Conservation (phyloP, 192 early-diverging fungal genomes). For the Phlyctochytrium bullatum region DNA sequence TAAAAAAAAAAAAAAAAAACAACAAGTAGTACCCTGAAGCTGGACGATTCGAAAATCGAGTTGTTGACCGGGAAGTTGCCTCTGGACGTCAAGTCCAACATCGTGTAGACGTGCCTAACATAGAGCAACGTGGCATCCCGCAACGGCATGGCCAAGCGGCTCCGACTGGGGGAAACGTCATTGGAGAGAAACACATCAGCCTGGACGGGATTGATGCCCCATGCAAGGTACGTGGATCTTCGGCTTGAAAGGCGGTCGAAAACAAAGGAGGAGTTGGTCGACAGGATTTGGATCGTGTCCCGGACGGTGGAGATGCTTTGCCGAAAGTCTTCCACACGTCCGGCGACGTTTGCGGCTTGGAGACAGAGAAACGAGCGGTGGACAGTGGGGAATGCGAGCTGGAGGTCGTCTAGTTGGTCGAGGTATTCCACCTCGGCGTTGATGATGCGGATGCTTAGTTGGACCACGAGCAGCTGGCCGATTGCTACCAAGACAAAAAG, state of each 20-base stretch:
- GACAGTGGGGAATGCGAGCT: constrained; percentile 3
- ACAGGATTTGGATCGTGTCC: not conserved
- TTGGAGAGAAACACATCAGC: not conserved
- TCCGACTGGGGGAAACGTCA: not conserved
- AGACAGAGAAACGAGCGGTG: constrained; percentile 8
- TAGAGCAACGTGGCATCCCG: not conserved
- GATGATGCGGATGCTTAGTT: not conserved
- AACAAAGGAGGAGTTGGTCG: not conserved
- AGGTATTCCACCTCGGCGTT: constrained; percentile 7
- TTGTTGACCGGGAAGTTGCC: no score
- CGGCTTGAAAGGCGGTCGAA: not conserved
- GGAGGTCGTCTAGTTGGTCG: not conserved
- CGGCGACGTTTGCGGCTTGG: not conserved
- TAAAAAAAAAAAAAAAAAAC: no score
- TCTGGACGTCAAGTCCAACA: not conserved
- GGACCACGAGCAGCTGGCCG: constrained; percentile 14
- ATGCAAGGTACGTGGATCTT: not conserved
- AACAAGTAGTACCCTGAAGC: no score
- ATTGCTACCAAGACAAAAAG: constrained; percentile 11
- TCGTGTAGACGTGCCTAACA: not conserved
- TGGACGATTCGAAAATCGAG: no score
- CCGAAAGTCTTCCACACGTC: not conserved
- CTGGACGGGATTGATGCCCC: not conserved
- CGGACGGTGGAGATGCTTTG: not conserved
- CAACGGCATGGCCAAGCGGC: not conserved